Conservation (phyloP, 495 filamentous ascomycete species). For the Trichoderma gamsii region DNA sequence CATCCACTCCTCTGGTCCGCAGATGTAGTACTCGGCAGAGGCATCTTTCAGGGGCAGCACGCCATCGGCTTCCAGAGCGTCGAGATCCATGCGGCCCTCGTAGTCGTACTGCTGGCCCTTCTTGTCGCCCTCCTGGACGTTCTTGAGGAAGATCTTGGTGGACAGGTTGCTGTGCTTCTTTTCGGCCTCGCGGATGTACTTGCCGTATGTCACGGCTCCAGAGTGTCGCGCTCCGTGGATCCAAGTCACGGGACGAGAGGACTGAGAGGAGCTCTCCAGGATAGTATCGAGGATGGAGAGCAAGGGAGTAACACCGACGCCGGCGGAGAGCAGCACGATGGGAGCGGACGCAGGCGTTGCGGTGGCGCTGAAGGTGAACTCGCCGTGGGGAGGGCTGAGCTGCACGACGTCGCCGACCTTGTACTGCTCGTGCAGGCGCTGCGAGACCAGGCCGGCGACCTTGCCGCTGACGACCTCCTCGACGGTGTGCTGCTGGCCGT, state of each 20-base stretch:
- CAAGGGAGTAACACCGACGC: conserved; percentile 63
- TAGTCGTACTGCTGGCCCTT: conserved; percentile 52
- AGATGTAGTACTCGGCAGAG: conserved; percentile 59
- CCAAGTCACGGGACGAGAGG: conserved; percentile 53
- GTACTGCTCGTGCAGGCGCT: conserved; percentile 57
- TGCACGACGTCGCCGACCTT: conserved; percentile 55
- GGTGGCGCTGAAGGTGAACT: conserved; percentile 52
- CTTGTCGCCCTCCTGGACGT: conserved; percentile 37
- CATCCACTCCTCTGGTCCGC: conserved; percentile 67
- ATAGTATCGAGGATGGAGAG: conserved; percentile 60
- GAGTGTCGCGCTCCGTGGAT: conserved; percentile 55
- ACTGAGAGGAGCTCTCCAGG: conserved; percentile 29
- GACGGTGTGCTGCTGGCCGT: conserved; percentile 26
- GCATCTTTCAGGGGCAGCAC: conserved; percentile 48
- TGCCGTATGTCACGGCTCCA: conserved; percentile 45
- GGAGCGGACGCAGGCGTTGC: conserved; percentile 40
- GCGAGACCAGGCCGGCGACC: conserved; percentile 59
- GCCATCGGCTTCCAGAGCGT: conserved; percentile 43
- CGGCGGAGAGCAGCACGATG: conserved; percentile 61
- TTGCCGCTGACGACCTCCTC: conserved; percentile 22
- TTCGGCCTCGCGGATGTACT: conserved; percentile 46
- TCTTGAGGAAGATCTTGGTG: conserved; percentile 38
- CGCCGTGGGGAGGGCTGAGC: conserved; percentile 63
- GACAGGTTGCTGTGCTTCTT: conserved; percentile 36
- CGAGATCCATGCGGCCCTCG: conserved; percentile 45